Evolutionary conservation across 2,329 filamentous ascomycete species (phyloP).

Genomic region (Epichloe sibirici): DNA sequence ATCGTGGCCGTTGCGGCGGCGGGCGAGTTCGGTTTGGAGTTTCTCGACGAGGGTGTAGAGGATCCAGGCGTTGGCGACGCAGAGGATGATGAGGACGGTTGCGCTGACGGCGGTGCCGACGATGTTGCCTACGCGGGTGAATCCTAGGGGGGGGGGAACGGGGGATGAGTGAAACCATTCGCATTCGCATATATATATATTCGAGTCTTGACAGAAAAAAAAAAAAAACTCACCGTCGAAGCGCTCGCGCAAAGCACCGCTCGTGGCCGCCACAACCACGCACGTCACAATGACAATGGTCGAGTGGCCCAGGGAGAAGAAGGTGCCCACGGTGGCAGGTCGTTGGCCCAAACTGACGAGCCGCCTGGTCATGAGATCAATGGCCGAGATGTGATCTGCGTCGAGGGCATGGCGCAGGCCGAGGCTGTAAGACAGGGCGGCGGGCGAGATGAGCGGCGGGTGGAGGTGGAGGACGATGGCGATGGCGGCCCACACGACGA

Average conservation of each 20-base stretch:
- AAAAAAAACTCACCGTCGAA: constrained; percentile 43
- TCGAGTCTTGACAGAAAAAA: neutral
- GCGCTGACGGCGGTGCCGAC: constrained; percentile 83
- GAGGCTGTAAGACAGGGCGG: constrained; percentile 75
- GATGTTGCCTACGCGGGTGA: constrained; percentile 71
- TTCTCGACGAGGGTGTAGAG: constrained; percentile 63
- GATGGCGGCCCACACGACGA: constrained; percentile 40
- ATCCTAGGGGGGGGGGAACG: constrained; percentile 26
- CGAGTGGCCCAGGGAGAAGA: constrained; percentile 86
- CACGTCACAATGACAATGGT: constrained; percentile 88
- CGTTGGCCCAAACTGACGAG: constrained; percentile 75
- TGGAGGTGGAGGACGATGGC: constrained; percentile 41
- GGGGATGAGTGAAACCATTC: neutral
- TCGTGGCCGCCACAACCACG: constrained; percentile 82
- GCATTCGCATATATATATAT: neutral
- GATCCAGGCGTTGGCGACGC: constrained; percentile 76
- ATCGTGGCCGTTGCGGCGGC: constrained; percentile 15
- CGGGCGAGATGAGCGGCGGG: constrained; percentile 59
- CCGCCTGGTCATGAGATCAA: constrained; percentile 87
- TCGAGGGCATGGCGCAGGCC: constrained; percentile 92
- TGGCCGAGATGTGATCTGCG: constrained; percentile 79
- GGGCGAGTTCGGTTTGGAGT: constrained; percentile 47
- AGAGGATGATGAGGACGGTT: constrained; percentile 69
- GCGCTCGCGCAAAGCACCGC: constrained; percentile 65
- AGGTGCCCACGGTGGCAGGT: constrained; percentile 86